phyloP scores from a whole-genome alignment of 345 rosid genomes.

The thale cress (Arabidopsis thaliana) region TAIR10.1 NC_003074.8:6558001-6558500 shows the following conservation, averaged over 20 bases:
- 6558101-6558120: constrained; percentile 1
- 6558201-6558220: neutral
- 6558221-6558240: neutral
- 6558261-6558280: neutral
- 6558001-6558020: neutral
- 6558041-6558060: neutral
- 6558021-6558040: constrained; percentile 8
- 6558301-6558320: neutral
- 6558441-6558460: too few species aligned
- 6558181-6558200: constrained; percentile 20
- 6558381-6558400: neutral
- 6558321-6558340: neutral
- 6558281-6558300: neutral
- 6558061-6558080: neutral
- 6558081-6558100: constrained; percentile 20
- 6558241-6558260: constrained; percentile 2
- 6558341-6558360: neutral
- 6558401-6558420: neutral
- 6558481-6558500: too few species aligned
- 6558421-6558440: neutral
- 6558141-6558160: neutral
- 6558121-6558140: neutral
- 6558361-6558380: neutral
- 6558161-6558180: constrained; percentile 13
- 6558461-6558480: too few species aligned